A percentile compares a stretch with the other conserved stretches of the same genome.
Conservation (phyloP, 2,329 filamentous ascomycete species). For the Monosporascus sp. region DNA sequence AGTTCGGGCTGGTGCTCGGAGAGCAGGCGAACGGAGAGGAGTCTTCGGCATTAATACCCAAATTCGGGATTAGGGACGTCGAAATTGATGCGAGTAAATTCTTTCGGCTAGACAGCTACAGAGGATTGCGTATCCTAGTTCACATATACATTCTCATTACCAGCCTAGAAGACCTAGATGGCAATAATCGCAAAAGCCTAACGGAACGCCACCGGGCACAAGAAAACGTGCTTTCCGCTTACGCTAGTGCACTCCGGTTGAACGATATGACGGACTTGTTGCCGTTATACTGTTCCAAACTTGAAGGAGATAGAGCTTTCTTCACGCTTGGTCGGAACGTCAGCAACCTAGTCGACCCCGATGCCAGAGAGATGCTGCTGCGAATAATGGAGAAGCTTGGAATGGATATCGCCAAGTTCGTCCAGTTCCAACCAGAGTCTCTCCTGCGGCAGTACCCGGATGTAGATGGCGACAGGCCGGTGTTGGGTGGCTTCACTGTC, state of each 20-base stretch:
- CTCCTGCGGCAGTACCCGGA: slow-evolving; percentile 44
- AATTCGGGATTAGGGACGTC: slow-evolving; percentile 27
- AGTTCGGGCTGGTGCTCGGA: slow-evolving; percentile 51
- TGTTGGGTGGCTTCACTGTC: slow-evolving; percentile 45
- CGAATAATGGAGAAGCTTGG: slow-evolving; percentile 69
- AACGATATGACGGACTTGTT: slow-evolving; percentile 71
- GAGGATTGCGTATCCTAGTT: slow-evolving; percentile 62
- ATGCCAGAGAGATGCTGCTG: slow-evolving; percentile 63
- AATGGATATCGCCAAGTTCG: slow-evolving; percentile 67
- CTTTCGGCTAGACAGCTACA: slow-evolving; percentile 51
- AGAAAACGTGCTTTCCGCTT: slow-evolving; percentile 74
- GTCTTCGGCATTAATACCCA: slow-evolving; percentile 38
- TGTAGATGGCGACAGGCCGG: slow-evolving; percentile 29
- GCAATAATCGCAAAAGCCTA: slow-evolving; percentile 32
- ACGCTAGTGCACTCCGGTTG: slow-evolving; percentile 73
- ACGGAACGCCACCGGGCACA: slow-evolving; percentile 42
- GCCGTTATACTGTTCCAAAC: slow-evolving; percentile 80
- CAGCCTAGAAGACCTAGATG: slow-evolving; percentile 55
- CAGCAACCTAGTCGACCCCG: slow-evolving; percentile 62
- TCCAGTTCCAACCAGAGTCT: slow-evolving; percentile 60
- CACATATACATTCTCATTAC: slow-evolving; percentile 64
- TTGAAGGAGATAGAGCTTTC: slow-evolving; percentile 60
- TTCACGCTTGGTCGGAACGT: slow-evolving; percentile 71
- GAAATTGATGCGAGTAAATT: slow-evolving; percentile 40
- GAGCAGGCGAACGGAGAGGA: slow-evolving; percentile 40